Base-by-base conservation (phyloP, 495 filamentous ascomycete genomes). In the Letharia lupina region DNA sequence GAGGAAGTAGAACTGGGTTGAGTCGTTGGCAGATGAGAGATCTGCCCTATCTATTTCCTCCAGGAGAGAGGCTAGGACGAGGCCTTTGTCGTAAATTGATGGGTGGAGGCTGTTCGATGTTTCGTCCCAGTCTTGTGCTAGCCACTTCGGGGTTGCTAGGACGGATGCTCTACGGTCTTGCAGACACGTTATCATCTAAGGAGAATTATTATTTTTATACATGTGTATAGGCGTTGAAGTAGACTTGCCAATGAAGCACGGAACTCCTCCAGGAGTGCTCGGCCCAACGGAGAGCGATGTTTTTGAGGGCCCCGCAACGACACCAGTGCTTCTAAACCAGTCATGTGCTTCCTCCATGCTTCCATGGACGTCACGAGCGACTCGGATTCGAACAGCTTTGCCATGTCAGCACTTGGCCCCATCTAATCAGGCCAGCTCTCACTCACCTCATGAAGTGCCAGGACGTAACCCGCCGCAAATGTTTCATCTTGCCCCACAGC, bases 281-380 rank as follows among this genome's bases (percentile, higher is more conserved):
- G 54, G 5, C 54, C 54, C 0, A 57, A 57, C 3, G 31, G 15
- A 9, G 54, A 57, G 33, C 54, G 54, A 57, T 57, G 54, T 3
- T 37, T 57, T 57, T 57, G 54, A 39, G 54, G 54, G 9, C 54
- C 54, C 1, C 54, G 54, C 33, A 57, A 0, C 31, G 31, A 57
- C 33, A 39, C 54, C 0, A 57, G 33, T 16, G 54, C 54, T 37
- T 57, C 54, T 57, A 57, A 20, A 18, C 54, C 54, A 20, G 54
- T 57, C 31, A 57, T 11, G 54, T 57, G 54, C 18, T 57, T 57
- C 20, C 33, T 57, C 54, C 54, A 57, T 57, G 54, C 54, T 57
- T 57, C 54, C 54, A 57, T 57, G 33, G 54, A 20, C 33, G 54
- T 57, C 54, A 57, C 33, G 39, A 57, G 54, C 33, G 54, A 57